Evolutionary conservation across 441 rosid species (phyloP).

Genomic region (Biscutella laevigata): DNA sequence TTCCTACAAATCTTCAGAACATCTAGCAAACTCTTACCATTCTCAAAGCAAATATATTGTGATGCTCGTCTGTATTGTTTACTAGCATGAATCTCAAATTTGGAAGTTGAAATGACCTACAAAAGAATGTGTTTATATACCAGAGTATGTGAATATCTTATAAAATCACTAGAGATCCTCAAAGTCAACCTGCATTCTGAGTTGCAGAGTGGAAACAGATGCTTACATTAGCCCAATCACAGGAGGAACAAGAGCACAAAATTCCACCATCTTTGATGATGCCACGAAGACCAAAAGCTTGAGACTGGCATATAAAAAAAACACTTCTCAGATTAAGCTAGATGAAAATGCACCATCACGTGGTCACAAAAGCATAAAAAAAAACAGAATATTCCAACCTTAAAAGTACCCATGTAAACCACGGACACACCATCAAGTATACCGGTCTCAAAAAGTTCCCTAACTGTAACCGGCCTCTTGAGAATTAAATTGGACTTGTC

Average conservation of each 20-base stretch:
- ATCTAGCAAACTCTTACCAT: conserved; percentile 96
- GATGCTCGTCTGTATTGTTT: conserved; percentile 87
- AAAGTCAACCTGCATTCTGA: conserved; percentile 23
- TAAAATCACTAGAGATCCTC: conserved; percentile 16
- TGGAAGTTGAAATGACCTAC: conserved; percentile 91
- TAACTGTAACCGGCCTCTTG: conserved; percentile 76
- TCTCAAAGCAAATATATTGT: conserved; percentile 92
- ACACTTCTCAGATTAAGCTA: conserved; percentile 16
- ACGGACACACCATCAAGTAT: conserved; percentile 87
- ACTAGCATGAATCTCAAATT: conserved; percentile 96
- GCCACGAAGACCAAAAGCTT: conserved; percentile 85
- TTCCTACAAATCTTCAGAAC: conserved; percentile 74
- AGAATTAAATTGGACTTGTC: conserved; percentile 23
- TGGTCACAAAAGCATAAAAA: conserved; percentile 11
- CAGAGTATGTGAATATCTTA: conserved; percentile 11
- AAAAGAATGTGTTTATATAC: conserved; percentile 16
- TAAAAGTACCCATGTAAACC: conserved; percentile 81
- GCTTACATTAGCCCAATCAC: conserved; percentile 80
- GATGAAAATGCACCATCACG: too few relatives aligned
- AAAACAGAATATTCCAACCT: conserved; percentile 39
- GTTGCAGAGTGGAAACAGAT: conserved; percentile 12
- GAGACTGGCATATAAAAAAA: conserved; percentile 34
- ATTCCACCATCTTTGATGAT: conserved; percentile 80
- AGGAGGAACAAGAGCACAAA: conserved; percentile 74
- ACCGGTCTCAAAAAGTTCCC: conserved; percentile 91